A percentile compares a stretch with the other conserved stretches of the same genome.
These are phyloP conservation scores for Nymphaea thermarum DNA, from an alignment of 164 flowering plant genomes.

Conservation along the genomic window DNA sequence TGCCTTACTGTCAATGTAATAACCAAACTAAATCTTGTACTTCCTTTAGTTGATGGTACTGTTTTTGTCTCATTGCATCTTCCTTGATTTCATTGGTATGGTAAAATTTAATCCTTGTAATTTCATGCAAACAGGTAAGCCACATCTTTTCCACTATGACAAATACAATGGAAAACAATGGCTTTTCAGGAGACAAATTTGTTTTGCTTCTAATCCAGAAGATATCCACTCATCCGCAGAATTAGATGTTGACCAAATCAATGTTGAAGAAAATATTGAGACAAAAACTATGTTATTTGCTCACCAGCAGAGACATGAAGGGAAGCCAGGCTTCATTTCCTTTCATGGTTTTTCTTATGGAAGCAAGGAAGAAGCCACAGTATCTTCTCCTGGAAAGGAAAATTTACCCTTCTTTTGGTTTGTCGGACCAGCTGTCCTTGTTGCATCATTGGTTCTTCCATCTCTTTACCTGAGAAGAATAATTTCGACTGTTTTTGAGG, in stretches of 20 bases:
- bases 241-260: neutral
- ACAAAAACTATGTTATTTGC: conserved; percentile 14
- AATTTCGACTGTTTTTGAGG: conserved; percentile 77
- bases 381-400: conserved; percentile 15
- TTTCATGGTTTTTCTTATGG: conserved; percentile 39
- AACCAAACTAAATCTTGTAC: neutral
- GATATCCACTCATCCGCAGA: neutral
- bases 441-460: conserved; percentile 85
- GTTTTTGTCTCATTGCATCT: neutral
- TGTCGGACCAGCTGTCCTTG: conserved; percentile 74
- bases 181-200: neutral
- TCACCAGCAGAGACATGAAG: conserved; percentile 25
- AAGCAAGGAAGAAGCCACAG: conserved; percentile 18
- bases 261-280: conserved; percentile 20
- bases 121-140: neutral
- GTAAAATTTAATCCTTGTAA: neutral
- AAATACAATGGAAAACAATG: neutral
- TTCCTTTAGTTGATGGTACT: too few species aligned
- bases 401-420: conserved; percentile 44
- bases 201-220: neutral
- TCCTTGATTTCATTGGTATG: neutral
- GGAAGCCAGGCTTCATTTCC: conserved; percentile 75
- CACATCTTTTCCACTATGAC: neutral
- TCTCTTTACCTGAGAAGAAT: conserved; percentile 77
- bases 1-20: neutral